Evolutionary conservation across 1,284 basidiomycete species (phyloP).

Genomic region (Moniliella sp.): DNA sequence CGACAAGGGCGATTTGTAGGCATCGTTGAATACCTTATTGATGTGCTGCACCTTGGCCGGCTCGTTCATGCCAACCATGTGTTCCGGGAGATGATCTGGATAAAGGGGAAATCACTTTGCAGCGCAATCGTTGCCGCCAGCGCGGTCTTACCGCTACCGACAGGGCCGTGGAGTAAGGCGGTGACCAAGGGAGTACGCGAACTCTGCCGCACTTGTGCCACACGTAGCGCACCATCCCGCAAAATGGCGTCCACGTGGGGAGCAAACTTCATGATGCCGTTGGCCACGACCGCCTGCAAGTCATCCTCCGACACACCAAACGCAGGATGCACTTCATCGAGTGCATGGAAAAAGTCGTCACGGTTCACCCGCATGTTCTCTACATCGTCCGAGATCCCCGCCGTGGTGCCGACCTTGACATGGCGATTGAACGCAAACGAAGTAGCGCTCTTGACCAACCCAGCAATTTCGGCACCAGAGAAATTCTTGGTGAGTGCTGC

Average conservation of each 20-base stretch:
- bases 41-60: slow-evolving; percentile 73
- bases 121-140: slow-evolving; percentile 84
- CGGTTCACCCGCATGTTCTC: slow-evolving; percentile 75
- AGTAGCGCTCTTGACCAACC: slow-evolving; percentile 88
- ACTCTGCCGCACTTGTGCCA: slow-evolving; percentile 79
- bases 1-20: slow-evolving; percentile 87
- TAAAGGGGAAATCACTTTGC: slow-evolving; percentile 81
- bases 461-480: slow-evolving; percentile 83
- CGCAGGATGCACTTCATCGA: slow-evolving; percentile 85
- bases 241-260: slow-evolving; percentile 53
- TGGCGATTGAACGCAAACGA: slow-evolving; percentile 94
- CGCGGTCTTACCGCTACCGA: slow-evolving; percentile 84
- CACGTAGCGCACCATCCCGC: slow-evolving; percentile 70
- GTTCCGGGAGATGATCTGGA: slow-evolving; percentile 92
- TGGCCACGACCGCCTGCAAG: slow-evolving; percentile 73
- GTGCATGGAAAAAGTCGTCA: slow-evolving; percentile 66
- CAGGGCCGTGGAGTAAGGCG: slow-evolving; percentile 62
- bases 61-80: slow-evolving; percentile 86
- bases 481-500: slow-evolving; percentile 83
- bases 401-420: slow-evolving; percentile 88
- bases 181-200: slow-evolving; percentile 78
- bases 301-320: slow-evolving; percentile 97
- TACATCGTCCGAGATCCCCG: slow-evolving; percentile 82
- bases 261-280: slow-evolving; percentile 85
- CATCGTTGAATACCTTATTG: slow-evolving; percentile 81